Conservation (phyloP, 805 yeast genomes). For the Schizosaccharomyces octosporus region DNA sequence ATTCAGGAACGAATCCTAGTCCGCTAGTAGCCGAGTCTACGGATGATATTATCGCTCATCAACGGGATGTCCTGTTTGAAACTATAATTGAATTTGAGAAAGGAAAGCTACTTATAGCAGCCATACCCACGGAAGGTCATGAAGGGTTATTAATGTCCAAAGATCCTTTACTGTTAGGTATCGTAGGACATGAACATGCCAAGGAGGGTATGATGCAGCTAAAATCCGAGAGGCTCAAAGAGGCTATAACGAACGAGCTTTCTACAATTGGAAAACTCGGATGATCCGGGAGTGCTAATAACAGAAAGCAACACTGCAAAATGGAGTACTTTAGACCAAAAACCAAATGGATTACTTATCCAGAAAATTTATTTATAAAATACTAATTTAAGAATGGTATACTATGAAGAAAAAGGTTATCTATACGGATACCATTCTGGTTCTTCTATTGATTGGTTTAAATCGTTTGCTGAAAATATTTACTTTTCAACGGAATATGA, state of each 20-base stretch:
- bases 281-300: neutral
- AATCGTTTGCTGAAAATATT: too few relatives aligned
- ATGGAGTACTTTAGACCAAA: too few relatives aligned
- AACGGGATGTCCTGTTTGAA: neutral
- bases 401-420: too few relatives aligned
- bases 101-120: neutral
- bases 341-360: too few relatives aligned
- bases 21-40: neutral
- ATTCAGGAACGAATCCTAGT: neutral
- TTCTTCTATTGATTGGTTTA: too few relatives aligned
- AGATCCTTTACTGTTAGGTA: neutral
- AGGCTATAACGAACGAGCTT: neutral
- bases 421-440: too few relatives aligned
- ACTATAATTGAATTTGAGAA: neutral
- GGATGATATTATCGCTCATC: neutral
- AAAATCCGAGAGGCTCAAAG: neutral
- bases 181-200: neutral
- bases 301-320: too few relatives aligned
- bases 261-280: neutral
- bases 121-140: neutral
- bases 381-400: too few relatives aligned
- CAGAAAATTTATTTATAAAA: too few relatives aligned
- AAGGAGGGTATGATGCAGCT: conserved; percentile 1
- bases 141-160: neutral
- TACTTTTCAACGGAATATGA: too few relatives aligned